Evolutionary conservation across 2,329 filamentous ascomycete species (phyloP).

Genomic region (Cladophialophora carrionii): DNA sequence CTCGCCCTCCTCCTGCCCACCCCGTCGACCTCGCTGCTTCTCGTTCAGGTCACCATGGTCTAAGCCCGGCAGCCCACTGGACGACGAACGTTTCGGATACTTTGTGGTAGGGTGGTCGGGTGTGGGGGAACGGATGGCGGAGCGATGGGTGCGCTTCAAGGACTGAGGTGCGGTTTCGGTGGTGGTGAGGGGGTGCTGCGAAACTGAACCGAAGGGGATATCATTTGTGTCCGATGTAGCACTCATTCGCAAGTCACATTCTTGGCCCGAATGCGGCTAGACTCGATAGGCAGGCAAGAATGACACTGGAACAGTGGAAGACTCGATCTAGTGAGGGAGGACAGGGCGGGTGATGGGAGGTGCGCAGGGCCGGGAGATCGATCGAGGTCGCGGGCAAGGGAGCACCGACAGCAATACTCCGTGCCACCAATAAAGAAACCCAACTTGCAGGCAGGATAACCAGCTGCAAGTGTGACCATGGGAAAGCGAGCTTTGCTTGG

Average conservation of each 20-base stretch:
- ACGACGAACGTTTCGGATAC: conserved; percentile 20
- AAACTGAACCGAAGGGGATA: conserved; percentile 8
- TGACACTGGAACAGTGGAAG: neutral
- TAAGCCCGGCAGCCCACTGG: neutral
- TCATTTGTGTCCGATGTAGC: conserved; percentile 9
- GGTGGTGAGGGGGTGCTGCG: neutral
- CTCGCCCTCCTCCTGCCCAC: conserved; percentile 24
- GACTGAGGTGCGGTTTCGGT: conserved; percentile 12
- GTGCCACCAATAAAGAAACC: no score
- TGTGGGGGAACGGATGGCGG: conserved; percentile 18
- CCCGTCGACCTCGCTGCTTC: conserved; percentile 15
- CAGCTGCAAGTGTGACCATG: neutral
- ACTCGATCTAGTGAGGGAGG: conserved; percentile 11
- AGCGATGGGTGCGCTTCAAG: conserved; percentile 23
- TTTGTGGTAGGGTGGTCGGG: conserved; percentile 17
- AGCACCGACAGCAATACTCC: neutral
- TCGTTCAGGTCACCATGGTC: conserved; percentile 16
- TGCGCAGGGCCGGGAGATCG: neutral
- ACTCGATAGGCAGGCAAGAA: neutral
- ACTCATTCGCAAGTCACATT: conserved; percentile 25
- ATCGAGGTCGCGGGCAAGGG: conserved; percentile 3
- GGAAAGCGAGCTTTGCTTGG: neutral
- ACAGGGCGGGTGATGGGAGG: conserved; percentile 1
- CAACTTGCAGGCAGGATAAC: no score
- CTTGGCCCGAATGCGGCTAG: conserved; percentile 6